Evolutionary conservation across 768 basidiomycete genomes (phyloP).

Genomic region (Nevesoporus exiguus): DNA sequence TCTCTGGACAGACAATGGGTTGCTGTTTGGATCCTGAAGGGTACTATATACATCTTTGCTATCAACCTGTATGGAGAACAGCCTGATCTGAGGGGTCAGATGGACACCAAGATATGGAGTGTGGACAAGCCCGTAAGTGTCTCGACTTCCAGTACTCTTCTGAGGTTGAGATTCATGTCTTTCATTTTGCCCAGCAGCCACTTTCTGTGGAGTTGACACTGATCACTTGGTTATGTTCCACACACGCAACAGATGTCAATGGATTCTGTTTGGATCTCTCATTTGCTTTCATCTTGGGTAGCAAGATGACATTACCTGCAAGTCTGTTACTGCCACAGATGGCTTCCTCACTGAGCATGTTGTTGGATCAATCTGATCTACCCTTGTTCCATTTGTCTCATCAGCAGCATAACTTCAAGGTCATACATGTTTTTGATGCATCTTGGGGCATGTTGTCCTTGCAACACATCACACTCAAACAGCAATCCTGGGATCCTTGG

Average conservation of each 20-base stretch:
- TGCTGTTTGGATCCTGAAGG: constrained; percentile 60
- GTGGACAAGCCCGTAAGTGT: no score
- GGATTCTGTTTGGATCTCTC: constrained; percentile 42
- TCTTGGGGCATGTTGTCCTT: constrained; percentile 52
- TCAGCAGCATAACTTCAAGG: constrained; percentile 52
- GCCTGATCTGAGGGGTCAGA: no score
- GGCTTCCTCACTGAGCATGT: constrained; percentile 27
- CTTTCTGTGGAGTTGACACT: constrained; percentile 53
- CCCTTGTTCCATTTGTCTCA: constrained; percentile 28
- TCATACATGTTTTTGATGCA: constrained; percentile 67
- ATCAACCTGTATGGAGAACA: constrained; percentile 74
- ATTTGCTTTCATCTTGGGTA: constrained; percentile 48
- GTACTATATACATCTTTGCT: constrained; percentile 70
- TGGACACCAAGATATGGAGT: no score
- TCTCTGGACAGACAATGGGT: constrained; percentile 60
- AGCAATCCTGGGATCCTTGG: constrained; percentile 21
- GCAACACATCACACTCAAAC: constrained; percentile 50
- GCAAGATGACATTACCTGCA: constrained; percentile 34
- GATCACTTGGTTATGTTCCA: constrained; percentile 49
- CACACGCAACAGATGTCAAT: constrained; percentile 26
- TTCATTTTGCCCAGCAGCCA: constrained; percentile 38
- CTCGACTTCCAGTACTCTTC: no score
- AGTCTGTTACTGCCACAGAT: constrained; percentile 35
- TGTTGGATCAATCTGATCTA: constrained; percentile 27
- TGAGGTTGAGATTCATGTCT: no score